Conservation (phyloP, 202 grass and related monocot genomes). For the Eragrostis tef region DNA sequence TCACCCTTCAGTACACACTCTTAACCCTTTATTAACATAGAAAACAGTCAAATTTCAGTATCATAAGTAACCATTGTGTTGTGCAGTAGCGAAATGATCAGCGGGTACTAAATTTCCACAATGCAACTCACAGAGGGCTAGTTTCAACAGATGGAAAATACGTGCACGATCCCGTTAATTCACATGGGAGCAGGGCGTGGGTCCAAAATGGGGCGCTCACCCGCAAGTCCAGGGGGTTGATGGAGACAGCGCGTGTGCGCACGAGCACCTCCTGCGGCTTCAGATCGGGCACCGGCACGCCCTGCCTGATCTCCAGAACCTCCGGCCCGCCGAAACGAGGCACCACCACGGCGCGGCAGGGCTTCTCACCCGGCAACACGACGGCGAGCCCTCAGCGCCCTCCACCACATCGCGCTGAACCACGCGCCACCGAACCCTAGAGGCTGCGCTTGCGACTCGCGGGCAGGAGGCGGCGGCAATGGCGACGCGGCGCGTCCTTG, state of each 20-base stretch:
- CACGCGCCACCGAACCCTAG: conserved; percentile 9
- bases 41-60: neutral
- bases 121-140: neutral
- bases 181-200: neutral
- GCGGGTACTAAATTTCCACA: neutral
- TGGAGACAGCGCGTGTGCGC: conserved; percentile 78
- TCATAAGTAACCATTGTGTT: conserved; percentile 9
- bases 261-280: conserved; percentile 86
- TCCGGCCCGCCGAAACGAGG: conserved; percentile 85
- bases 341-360: conserved; percentile 78
- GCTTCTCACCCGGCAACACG: conserved; percentile 38
- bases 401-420: conserved; percentile 57
- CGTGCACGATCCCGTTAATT: neutral
- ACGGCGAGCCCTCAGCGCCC: conserved; percentile 45
- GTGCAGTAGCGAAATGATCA: neutral
- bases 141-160: neutral
- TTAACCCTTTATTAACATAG: neutral
- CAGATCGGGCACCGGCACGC: conserved; percentile 75
- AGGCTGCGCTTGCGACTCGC: conserved; percentile 8
- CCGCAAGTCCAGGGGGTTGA: conserved; percentile 89
- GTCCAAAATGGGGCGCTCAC: conserved; percentile 59
- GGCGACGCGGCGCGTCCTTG: conserved; percentile 24
- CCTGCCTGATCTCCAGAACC: conserved; percentile 75
- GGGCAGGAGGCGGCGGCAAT: conserved; percentile 23
- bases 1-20: neutral